Base-by-base conservation (phyloP, 768 basidiomycete species). In the Tubosaeta brunneosetosa region DNA sequence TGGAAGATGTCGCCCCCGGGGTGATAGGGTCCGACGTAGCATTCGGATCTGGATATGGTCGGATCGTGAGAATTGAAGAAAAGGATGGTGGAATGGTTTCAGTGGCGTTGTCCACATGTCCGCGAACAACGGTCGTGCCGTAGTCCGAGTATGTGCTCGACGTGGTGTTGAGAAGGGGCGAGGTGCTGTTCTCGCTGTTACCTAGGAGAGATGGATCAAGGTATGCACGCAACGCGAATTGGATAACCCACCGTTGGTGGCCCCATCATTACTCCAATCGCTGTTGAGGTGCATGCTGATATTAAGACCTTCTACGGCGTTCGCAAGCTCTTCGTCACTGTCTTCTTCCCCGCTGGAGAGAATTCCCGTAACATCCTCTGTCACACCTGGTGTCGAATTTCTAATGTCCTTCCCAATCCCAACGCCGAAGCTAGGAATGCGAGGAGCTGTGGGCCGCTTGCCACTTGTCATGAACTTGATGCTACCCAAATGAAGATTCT, bases 381-480 rank as follows among this genome's bases (percentile, higher is more conserved):
- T 66, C 22, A 65, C 65, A 25, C 66, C 69, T 33, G 66, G 66
- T 4, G 61, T 53, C 13, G 60, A 59, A 16, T 63, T 52, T 43
- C 79, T 71, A 46, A 87, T 81, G 41, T 82, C 77, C 61, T 80
- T 80, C 3, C 79, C 85, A 14, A 87, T 71, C 17, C 83, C 88
- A 71, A 83, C 72, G 0, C 88, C 88, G 64, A 94, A 94, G 70
- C 89, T 93, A 1, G 91, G 91, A 54, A 94, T 94, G 14, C 91
- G 77, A n/a, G 85, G 88, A 1, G 74, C 81, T 0, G 40, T 70
- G 8, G 83, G 79, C 16, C 85, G 77, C 66, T 81, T 86, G 4
- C 76, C 75, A 10, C 82, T 81, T 1, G 84, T 81, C 75, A 94
- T 80, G 54, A 95, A 86, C 60, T 85, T 87, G 71, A 97, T 74